Conservation (phyloP, 352 stramenopile genomes). For the Halophytophthora polymorphica region DNA sequence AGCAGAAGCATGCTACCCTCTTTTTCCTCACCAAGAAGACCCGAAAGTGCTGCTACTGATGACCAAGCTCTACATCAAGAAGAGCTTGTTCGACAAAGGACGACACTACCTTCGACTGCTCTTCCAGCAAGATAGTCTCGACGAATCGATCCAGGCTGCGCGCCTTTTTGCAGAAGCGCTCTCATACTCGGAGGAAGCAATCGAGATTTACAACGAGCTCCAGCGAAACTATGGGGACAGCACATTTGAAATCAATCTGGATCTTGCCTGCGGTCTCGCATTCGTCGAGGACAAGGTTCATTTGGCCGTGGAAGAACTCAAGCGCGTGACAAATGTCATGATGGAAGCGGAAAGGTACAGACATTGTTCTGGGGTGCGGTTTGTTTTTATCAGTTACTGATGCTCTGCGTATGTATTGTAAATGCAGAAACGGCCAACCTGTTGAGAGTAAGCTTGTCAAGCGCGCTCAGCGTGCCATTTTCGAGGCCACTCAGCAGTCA, state of each 20-base stretch:
- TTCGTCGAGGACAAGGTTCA: slow-evolving; percentile 23
- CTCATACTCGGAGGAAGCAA: slow-evolving; percentile 42
- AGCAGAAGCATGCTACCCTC: slow-evolving; percentile 58
- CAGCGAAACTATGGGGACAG: slow-evolving; percentile 58
- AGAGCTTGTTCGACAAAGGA: slow-evolving; percentile 51
- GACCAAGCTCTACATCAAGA: slow-evolving; percentile 53
- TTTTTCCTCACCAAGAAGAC: slow-evolving; percentile 34
- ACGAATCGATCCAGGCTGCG: slow-evolving; percentile 40
- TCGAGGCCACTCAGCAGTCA: slow-evolving; percentile 41
- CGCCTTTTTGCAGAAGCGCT: slow-evolving; percentile 44
- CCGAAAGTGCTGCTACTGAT: slow-evolving; percentile 43
- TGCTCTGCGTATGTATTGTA: background rate
- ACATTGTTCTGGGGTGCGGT: background rate
- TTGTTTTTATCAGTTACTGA: background rate
- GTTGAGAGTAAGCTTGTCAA: slow-evolving; percentile 8
- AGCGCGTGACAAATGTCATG: slow-evolving; percentile 24
- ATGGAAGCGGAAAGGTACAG: slow-evolving; percentile 27
- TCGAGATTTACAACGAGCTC: slow-evolving; percentile 61
- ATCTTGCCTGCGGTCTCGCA: slow-evolving; percentile 60
- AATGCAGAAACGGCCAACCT: slow-evolving; percentile 10
- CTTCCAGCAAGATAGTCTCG: slow-evolving; percentile 52
- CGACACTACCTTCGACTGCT: slow-evolving; percentile 32
- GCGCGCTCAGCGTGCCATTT: slow-evolving; percentile 37
- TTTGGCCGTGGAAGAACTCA: slow-evolving; percentile 45
- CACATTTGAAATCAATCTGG: slow-evolving; percentile 53